These are phyloP conservation scores for Eimeria acervulina DNA, from an alignment of 169 alveolate species.

Conservation along the genomic window DNA sequence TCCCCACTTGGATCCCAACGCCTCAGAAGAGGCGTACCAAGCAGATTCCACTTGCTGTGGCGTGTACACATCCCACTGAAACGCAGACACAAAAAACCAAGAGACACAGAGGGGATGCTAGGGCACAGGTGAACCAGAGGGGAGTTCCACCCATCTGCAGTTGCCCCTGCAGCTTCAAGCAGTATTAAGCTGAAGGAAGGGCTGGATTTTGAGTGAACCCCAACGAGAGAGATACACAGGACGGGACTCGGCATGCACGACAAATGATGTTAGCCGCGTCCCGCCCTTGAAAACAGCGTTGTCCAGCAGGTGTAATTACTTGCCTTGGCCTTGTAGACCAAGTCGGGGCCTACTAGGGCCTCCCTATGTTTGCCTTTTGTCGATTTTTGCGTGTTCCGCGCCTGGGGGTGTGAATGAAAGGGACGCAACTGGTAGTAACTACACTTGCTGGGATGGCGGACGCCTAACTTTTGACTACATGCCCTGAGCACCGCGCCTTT, in stretches of 20 bases:
- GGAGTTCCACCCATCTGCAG: neutral
- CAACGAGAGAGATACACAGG: neutral
- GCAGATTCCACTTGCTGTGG: neutral
- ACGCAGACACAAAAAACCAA: neutral
- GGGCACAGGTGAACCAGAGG: neutral
- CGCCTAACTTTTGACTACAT: neutral
- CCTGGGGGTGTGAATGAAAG: neutral
- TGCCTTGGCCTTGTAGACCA: conserved; percentile 57
- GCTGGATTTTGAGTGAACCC: neutral
- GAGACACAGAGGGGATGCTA: neutral
- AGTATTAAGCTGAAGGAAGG: neutral
- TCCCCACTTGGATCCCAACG: neutral
- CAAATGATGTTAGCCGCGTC: neutral
- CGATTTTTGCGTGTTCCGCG: neutral
- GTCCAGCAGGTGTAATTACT: neutral
- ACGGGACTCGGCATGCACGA: neutral
- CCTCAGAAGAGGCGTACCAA: neutral
- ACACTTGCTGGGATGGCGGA: neutral
- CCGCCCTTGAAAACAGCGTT: neutral
- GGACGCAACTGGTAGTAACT: neutral
- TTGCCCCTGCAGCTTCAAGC: neutral
- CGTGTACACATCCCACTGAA: conserved; percentile 48
- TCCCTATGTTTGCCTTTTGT: neutral
- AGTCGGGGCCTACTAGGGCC: neutral
- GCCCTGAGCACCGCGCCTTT: neutral